Evolutionary conservation across 148 eudicot species (phyloP).

Genomic region (Cornus controversa): DNA sequence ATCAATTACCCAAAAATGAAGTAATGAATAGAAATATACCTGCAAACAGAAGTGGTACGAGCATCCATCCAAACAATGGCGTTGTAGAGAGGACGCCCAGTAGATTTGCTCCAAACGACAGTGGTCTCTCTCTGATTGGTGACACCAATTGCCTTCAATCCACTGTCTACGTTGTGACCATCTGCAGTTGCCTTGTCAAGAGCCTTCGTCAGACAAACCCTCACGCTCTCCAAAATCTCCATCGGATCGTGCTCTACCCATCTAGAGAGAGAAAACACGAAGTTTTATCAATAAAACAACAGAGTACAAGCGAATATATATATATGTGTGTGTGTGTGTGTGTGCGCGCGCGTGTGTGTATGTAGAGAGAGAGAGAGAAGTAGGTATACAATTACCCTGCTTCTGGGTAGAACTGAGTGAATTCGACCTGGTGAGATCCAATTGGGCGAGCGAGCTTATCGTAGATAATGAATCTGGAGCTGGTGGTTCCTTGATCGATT

Average conservation of each 20-base stretch:
- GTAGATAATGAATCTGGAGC: conserved; percentile 88
- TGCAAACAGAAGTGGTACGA: conserved; percentile 93
- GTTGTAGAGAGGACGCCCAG: conserved; percentile 76
- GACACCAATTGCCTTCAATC: conserved; percentile 90
- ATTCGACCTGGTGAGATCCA: conserved; percentile 95
- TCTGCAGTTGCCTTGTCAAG: conserved; percentile 90
- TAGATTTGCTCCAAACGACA: conserved; percentile 91
- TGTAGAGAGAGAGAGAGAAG: background rate
- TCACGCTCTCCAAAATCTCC: conserved; percentile 95
- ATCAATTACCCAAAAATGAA: background rate
- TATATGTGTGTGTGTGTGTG: too few species aligned
- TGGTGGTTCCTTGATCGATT: conserved; percentile 98
- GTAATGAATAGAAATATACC: conserved; percentile 33
- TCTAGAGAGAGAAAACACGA: conserved; percentile 31
- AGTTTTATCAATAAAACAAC: conserved; percentile 21
- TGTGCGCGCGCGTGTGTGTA: too few species aligned
- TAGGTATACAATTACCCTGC: conserved; percentile 63
- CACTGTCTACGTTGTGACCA: conserved; percentile 78
- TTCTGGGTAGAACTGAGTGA: conserved; percentile 88
- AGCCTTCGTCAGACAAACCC: conserved; percentile 76
- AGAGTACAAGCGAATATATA: too few species aligned
- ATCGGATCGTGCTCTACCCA: conserved; percentile 99
- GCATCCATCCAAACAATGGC: conserved; percentile 99
- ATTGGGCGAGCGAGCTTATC: conserved; percentile 47
- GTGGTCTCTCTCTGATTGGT: conserved; percentile 98